Base-by-base conservation (phyloP, 257 asterid species). In the Mentha longifolia region DNA sequence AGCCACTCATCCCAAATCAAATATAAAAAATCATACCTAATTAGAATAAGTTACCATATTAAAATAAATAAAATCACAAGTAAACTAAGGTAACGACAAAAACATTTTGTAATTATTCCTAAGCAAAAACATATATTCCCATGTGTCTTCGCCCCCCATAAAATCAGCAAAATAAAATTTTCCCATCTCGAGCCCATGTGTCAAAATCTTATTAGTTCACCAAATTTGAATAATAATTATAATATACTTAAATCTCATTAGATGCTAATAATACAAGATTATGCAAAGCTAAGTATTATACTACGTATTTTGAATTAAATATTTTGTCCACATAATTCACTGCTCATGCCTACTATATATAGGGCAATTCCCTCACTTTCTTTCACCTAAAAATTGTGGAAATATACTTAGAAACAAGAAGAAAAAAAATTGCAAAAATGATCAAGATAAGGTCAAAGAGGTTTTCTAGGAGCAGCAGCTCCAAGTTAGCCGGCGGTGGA, bases 401-500 rank as follows among this genome's bases (percentile, higher is more conserved):
- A 3, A 49, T 1, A 11, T 20, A 56, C 31, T 9, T 9, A 8
- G 2, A 19, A 54, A 54, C 7, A 20, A 20, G 17, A 4, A n/a
- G 31, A 52, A 16, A 47, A 28, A 51, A n/a, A 0, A 51, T n/a
- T n/a, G n/a, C n/a, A n/a, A 78, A 70, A 75, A 82, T 89, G 86
- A 82, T 89, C 46, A 89, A 83, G 76, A 70, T 89, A 42, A 89
- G 87, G 73, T 65, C 88, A 73, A 89, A 80, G 71, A 87, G 79
- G 76, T 77, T 89, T 35, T 83, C 70, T 42, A 81, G 86, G 68
- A 84, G 82, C 80, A 84, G 82, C 80, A 81, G 70, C 74, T 84
- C 92, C 6, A 83, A 84, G 77, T 31, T 78, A 31, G 37, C 61
- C 17, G 46, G 58, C 6, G 39, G 70, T 37, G 28, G n/a, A 6